Conservation (phyloP, 257 asterid genomes). For the Nicotiana obtusifolia region DNA sequence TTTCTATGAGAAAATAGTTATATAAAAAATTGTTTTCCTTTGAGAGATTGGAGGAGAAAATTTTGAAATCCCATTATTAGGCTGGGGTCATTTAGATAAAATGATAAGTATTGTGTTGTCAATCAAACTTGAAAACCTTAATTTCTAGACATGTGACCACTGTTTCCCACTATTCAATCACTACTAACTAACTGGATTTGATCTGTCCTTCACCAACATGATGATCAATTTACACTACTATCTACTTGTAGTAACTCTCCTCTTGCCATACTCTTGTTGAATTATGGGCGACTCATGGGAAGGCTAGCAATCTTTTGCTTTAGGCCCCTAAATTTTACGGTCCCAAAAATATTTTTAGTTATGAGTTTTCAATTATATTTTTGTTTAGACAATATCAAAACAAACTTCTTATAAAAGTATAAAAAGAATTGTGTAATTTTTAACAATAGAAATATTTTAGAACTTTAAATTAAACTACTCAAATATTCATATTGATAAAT, state of each 20-base stretch:
- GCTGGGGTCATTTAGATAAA: not conserved
- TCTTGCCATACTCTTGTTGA: not conserved
- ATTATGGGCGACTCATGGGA: too few species aligned
- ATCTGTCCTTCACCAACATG: conserved; percentile 14
- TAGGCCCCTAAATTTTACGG: too few species aligned
- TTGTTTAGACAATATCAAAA: too few species aligned
- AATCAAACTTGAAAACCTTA: not conserved
- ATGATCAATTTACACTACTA: not conserved
- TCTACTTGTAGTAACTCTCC: not conserved
- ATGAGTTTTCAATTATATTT: too few species aligned
- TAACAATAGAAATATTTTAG: too few species aligned
- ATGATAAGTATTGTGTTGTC: not conserved
- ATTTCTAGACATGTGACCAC: not conserved
- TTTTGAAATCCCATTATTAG: not conserved
- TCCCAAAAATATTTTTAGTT: too few species aligned
- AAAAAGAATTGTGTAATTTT: too few species aligned
- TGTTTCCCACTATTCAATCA: conserved; percentile 7
- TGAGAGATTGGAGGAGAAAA: not conserved
- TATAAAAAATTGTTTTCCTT: not conserved
- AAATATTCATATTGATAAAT: too few species aligned
- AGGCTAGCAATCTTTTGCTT: too few species aligned
- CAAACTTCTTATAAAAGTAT: too few species aligned
- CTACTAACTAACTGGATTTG: conserved; percentile 17
- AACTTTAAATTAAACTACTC: too few species aligned
- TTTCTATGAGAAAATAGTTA: not conserved